These are phyloP conservation scores for Avena eriantha DNA, from an alignment of 176 grass and related monocot genomes.

Conservation along the genomic window DNA sequence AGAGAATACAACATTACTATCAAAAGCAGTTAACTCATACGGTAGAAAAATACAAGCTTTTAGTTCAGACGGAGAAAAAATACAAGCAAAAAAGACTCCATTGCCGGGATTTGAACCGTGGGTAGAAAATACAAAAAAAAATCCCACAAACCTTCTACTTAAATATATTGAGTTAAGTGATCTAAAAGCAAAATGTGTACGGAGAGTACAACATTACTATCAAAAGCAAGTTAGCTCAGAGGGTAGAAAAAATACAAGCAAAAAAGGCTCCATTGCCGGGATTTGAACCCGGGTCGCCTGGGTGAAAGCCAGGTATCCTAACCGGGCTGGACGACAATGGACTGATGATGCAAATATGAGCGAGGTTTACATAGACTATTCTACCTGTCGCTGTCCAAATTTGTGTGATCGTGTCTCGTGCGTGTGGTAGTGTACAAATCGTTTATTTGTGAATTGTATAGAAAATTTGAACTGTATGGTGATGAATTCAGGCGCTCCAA, in stretches of 20 bases:
- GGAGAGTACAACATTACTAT: too few relatives aligned
- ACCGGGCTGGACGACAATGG: slow-evolving; percentile 86
- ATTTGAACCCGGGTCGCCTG: slow-evolving; percentile 58
- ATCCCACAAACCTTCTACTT: too few relatives aligned
- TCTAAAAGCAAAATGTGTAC: not conserved
- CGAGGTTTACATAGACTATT: too few relatives aligned
- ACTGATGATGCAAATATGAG: not conserved
- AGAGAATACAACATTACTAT: not conserved
- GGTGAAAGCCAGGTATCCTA: slow-evolving; percentile 98
- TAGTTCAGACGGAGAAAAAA: too few relatives aligned
- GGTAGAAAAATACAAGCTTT: too few relatives aligned
- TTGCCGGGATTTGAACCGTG: not conserved
- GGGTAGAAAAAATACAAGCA: too few relatives aligned
- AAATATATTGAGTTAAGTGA: too few relatives aligned
- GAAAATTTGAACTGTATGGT: not conserved
- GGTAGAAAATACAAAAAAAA: too few relatives aligned
- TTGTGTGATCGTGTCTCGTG: not conserved
- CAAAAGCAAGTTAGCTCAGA: too few relatives aligned
- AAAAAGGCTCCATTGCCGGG: slow-evolving; percentile 45
- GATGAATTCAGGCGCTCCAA: not conserved
- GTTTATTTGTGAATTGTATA: not conserved
- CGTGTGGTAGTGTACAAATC: too few relatives aligned
- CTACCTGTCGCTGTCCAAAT: not conserved
- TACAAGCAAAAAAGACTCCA: slow-evolving; percentile 41
- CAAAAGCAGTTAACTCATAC: too few relatives aligned